Evolutionary conservation across 768 basidiomycete genomes (phyloP), one percentile per base, ranked within the genome.

Genomic region (Amanita polypyramis): DNA sequence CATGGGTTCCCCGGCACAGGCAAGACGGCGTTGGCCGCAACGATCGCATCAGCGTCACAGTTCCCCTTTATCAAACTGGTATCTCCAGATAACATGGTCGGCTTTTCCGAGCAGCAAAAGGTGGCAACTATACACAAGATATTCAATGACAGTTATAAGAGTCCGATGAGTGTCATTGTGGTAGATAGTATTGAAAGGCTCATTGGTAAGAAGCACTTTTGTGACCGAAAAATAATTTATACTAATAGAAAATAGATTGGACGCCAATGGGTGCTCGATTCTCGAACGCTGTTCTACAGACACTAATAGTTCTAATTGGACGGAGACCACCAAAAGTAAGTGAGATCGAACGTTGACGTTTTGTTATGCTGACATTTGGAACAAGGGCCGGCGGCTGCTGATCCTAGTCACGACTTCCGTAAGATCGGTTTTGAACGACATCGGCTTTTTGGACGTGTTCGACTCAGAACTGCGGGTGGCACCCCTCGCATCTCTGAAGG

Each of bases 41-140:
- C 88, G 4, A 95, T 98, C 48, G 96, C 95, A 2, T 83, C 90
- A 66, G 77, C 78, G 20, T 97, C 95, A n/a, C 72, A 84, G 54
- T 99, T 83, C 65, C 96, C 96, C 0, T 99, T 99, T 71, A 95
- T 99, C 71, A 98, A 99, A 63, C 75, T 99, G 33, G 80, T 98
- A 50, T 89, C 93, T 2, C 91, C 96, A 0, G 96, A 97, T 58
- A 82, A 75, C 56, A 99, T 99, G 96, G 88, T 98, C 52, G 96
- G 96, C 6, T 94, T 79, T 64, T 80, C 82, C n/a, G 96, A 98
- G 62, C 65, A 74, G 11, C 90, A 93, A 63, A 98, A 99, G 69
- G 84, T 99, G 37, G 71, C 80, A 0, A 79, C 92, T 2, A 88
- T 99, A 60, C 86, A 79, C 61, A 98, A 94, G 66, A 77, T 92